Conservation (phyloP, 495 filamentous ascomycete genomes). For the Aspergillus sclerotioniger region DNA sequence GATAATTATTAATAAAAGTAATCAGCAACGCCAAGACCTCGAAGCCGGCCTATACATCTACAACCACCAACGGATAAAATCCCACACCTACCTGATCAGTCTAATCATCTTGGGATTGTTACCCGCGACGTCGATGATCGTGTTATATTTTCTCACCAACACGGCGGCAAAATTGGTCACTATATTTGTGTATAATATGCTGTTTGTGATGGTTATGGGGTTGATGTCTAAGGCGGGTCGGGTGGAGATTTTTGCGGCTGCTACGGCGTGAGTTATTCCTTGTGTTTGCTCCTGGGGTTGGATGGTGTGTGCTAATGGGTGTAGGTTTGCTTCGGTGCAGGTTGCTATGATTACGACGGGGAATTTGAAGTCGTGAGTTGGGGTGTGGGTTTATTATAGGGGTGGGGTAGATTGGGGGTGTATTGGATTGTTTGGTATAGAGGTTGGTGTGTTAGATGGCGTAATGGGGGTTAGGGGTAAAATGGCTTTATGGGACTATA, state of each 20-base stretch:
- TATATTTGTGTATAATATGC: background rate
- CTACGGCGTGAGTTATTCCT: background rate
- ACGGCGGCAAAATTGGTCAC: background rate
- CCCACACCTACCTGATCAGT: background rate
- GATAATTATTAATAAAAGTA: too few relatives aligned
- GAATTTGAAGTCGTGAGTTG: too few relatives aligned
- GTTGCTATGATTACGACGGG: conserved; percentile 1
- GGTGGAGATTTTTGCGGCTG: conserved; percentile 3
- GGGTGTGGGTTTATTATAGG: too few relatives aligned
- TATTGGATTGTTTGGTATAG: too few relatives aligned
- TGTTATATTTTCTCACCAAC: background rate
- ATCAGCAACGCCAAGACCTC: background rate
- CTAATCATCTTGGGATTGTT: background rate
- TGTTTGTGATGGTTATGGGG: conserved; percentile 1
- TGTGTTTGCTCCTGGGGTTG: background rate
- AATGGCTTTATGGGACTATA: too few relatives aligned
- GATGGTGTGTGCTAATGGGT: background rate
- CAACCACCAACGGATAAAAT: background rate
- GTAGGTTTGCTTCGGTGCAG: conserved; percentile 3
- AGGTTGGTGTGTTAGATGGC: too few relatives aligned
- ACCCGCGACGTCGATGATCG: background rate
- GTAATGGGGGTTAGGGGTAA: too few relatives aligned
- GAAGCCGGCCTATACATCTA: background rate
- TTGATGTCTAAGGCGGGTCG: conserved; percentile 1
- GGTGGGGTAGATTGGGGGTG: too few relatives aligned